Conservation (phyloP, 192 early-diverging fungal species). For the Coemansia sp. region DNA sequence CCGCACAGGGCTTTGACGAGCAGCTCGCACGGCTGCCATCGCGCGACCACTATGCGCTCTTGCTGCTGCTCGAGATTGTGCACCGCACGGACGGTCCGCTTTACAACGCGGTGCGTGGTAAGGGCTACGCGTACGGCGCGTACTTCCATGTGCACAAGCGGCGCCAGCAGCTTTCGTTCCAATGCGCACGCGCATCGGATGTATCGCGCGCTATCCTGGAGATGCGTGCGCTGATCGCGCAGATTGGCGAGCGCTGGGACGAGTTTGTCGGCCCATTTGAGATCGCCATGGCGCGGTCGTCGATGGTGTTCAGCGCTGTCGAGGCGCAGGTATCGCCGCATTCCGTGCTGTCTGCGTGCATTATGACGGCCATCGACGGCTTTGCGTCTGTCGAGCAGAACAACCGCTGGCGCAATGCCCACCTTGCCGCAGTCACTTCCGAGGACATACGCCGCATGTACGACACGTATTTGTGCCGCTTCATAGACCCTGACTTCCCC, state of each 20-base stretch:
- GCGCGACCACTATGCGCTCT: slow-evolving; percentile 56
- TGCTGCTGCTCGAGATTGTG: slow-evolving; percentile 66
- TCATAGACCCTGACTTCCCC: slow-evolving; percentile 24
- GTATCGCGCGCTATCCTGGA: slow-evolving; percentile 24
- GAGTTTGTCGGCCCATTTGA: slow-evolving; percentile 42
- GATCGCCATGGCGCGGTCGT: slow-evolving; percentile 35
- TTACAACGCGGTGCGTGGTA: slow-evolving; percentile 71
- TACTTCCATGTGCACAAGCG: slow-evolving; percentile 57
- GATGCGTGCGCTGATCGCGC: slow-evolving; percentile 16
- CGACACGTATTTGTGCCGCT: slow-evolving; percentile 18
- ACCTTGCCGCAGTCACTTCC: slow-evolving; percentile 19
- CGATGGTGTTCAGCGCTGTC: slow-evolving; percentile 13
- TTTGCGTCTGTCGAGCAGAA: slow-evolving; percentile 14
- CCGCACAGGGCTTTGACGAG: slow-evolving; percentile 19
- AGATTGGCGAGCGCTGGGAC: slow-evolving; percentile 25
- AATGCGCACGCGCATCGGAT: slow-evolving; percentile 25
- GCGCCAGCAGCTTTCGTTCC: slow-evolving; percentile 54
- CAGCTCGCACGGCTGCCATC: slow-evolving; percentile 41
- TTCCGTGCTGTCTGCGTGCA: slow-evolving; percentile 11
- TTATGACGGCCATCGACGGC: slow-evolving; percentile 17
- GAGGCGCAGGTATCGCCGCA: slow-evolving; percentile 14
- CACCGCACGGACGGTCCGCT: slow-evolving; percentile 74
- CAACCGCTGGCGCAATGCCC: slow-evolving; percentile 24
- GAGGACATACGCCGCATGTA: slow-evolving; percentile 37
- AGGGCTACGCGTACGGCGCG: slow-evolving; percentile 74